Evolutionary conservation across 805 yeast species (phyloP).

Genomic region (Candida nanaspora): DNA sequence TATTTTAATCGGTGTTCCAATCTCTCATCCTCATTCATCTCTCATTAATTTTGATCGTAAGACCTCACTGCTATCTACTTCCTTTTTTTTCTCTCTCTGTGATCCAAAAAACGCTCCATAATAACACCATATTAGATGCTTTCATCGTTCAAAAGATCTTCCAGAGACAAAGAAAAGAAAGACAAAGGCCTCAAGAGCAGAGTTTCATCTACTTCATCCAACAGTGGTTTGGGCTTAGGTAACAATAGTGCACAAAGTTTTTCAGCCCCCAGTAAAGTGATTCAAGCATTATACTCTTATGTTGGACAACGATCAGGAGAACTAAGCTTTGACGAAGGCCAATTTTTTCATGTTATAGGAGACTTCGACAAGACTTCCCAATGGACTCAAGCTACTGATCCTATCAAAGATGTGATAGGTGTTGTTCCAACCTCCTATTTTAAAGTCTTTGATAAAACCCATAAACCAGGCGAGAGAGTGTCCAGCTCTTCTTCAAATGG

Average conservation of each 20-base stretch:
- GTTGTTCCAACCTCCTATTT: conserved; percentile 84
- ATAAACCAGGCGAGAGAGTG: conserved; percentile 26
- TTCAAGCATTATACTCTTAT: conserved; percentile 75
- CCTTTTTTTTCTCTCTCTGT: too few relatives aligned
- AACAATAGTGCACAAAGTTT: conserved; percentile 5
- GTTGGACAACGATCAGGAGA: conserved; percentile 77
- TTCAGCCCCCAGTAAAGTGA: conserved; percentile 69
- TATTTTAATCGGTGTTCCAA: not conserved
- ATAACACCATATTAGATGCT: conserved; percentile 17
- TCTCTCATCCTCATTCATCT: not conserved
- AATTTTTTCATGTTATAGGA: conserved; percentile 76
- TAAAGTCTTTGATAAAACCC: conserved; percentile 63
- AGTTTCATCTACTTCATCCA: conserved; percentile 14
- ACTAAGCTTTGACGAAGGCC: conserved; percentile 71
- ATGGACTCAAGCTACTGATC: conserved; percentile 88
- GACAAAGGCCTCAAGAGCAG: conserved; percentile 9
- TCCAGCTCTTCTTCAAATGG: conserved; percentile 6
- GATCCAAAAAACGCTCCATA: not conserved
- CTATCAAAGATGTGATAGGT: conserved; percentile 69
- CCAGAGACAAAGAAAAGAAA: conserved; percentile 23
- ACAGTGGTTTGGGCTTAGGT: conserved; percentile 5
- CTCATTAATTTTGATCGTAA: too few relatives aligned
- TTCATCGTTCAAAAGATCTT: conserved; percentile 24
- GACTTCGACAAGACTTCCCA: conserved; percentile 35
- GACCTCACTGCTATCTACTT: too few relatives aligned